Base-by-base conservation (phyloP, 2,329 filamentous ascomycete species). In the Sporothrix luriei region DNA sequence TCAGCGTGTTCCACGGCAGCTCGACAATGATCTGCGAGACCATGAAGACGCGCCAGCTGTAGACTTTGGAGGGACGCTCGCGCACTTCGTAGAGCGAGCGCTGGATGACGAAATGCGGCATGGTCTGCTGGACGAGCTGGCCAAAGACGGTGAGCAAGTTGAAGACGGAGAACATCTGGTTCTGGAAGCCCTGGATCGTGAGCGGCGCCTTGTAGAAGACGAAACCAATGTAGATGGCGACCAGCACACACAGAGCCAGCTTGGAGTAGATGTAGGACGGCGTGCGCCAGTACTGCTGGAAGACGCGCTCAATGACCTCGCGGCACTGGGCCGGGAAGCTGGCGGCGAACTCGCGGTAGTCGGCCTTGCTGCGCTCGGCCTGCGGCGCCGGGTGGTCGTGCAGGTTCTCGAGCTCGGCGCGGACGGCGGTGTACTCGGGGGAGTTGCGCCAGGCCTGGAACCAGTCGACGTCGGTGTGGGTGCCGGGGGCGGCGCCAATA, bases 181-280 rank as follows among this genome's bases (percentile, higher is more conserved):
- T 94, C 79, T 94, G 91, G 14, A 96, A 83, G 68, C 92, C 93
- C 76, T 93, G 91, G 54, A 90, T 85, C 11, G 87, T 88, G 79
- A 89, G 89, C 40, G 88, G 87, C 0, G 91, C 88, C 52, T 87
- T 84, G 84, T 87, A 92, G 80, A 95, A 93, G 68, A 90, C 89
- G 79, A 94, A 93, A 38, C 92, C 92, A 75, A 95, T 91, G 78
- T 95, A 96, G 13, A 96, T 84, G 6, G 89, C 80, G 33, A 85
- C 80, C 16, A 88, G 79, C 29, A 86, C 81, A 76, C 89, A 92
- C 26, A 96, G 88, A 2, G 84, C 82, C 0, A 85, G 77, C 83
- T 97, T 97, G 74, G 91, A 90, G 81, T 94, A 96, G 78, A 97
- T 93, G 82, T 97, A 97, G 3, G 89, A 85, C 0, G 93, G 93